Percentiles rank a stretch among this genome's conserved stretches.
phyloP scores from a whole-genome alignment of 345 rosid genomes.

The Diplotaxis tenuifolia region DNA sequence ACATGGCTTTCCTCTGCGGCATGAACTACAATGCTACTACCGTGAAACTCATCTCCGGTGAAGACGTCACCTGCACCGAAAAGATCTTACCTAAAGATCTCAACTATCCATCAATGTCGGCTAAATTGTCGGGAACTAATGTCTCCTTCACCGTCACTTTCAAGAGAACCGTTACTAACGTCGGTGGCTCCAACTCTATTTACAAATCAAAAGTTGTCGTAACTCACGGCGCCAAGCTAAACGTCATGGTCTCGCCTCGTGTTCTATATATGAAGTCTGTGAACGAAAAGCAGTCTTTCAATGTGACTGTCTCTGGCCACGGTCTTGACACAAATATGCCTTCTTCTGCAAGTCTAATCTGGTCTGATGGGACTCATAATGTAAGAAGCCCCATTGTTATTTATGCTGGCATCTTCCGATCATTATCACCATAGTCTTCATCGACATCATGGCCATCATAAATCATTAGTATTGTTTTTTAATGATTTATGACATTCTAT shows the following conservation, averaged over 20 bases:
- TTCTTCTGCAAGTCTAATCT: conserved; percentile 32
- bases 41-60: conserved; percentile 33
- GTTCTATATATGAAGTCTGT: conserved; percentile 36
- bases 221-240: conserved; percentile 1
- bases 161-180: conserved; percentile 54
- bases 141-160: conserved; percentile 31
- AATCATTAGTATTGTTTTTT: not conserved
- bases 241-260: conserved; percentile 42
- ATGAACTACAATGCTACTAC: conserved; percentile 15
- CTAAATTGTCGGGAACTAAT: not conserved
- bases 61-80: conserved; percentile 35
- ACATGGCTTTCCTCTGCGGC: conserved; percentile 29
- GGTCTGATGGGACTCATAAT: conserved; percentile 38
- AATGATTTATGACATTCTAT: not conserved
- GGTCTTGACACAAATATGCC: conserved; percentile 9
- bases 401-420: conserved; percentile 18
- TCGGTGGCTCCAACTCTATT: conserved; percentile 43
- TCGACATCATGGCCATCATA: not conserved
- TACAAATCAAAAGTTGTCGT: conserved; percentile 38
- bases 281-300: conserved; percentile 44
- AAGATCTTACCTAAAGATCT: conserved; percentile 11
- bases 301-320: conserved; percentile 35
- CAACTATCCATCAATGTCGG: conserved; percentile 27
- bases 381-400: conserved; percentile 40
- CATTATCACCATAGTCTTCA: not conserved